phyloP scores from a whole-genome alignment of 768 basidiomycete genomes.

The Naematelia aurantialba region DNA sequence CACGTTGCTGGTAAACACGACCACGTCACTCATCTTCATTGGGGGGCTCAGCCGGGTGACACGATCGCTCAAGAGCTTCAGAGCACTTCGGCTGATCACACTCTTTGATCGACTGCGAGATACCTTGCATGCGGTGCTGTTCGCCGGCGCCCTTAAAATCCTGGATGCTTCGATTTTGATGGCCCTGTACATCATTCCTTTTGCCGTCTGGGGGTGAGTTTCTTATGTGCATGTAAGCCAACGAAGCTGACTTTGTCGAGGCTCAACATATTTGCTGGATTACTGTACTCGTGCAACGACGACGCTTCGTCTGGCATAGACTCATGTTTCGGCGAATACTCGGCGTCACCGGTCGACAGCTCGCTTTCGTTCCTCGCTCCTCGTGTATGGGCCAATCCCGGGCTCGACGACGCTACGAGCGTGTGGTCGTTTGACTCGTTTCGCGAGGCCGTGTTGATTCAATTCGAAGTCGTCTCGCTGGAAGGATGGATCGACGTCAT shows the following conservation, averaged over 20 bases:
- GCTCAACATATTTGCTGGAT: conserved; percentile 82
- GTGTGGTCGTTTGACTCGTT: conserved; percentile 88
- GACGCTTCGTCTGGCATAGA: conserved; percentile 55
- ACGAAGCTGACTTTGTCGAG: conserved; percentile 48
- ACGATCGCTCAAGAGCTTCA: conserved; percentile 77
- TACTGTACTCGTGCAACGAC: conserved; percentile 83
- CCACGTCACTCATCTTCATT: conserved; percentile 67
- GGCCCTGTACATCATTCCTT: conserved; percentile 59
- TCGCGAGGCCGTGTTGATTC: conserved; percentile 73
- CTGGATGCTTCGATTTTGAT: conserved; percentile 85
- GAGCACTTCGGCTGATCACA: conserved; percentile 84
- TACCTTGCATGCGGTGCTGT: conserved; percentile 77
- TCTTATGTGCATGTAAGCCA: neutral
- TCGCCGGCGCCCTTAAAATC: conserved; percentile 78
- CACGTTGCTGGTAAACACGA: conserved; percentile 70
- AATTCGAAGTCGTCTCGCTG: conserved; percentile 92
- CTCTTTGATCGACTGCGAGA: conserved; percentile 78
- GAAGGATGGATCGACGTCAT: conserved; percentile 98
- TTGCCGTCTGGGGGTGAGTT: conserved; percentile 49
- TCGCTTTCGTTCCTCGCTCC: conserved; percentile 66
- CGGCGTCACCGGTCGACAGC: conserved; percentile 57
- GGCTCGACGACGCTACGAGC: conserved; percentile 60
- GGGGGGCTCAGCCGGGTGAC: conserved; percentile 78
- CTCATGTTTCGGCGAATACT: conserved; percentile 73
- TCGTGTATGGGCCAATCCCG: conserved; percentile 83